phyloP scores from a whole-genome alignment of 768 basidiomycete genomes.

The Boletellus ananas region DNA sequence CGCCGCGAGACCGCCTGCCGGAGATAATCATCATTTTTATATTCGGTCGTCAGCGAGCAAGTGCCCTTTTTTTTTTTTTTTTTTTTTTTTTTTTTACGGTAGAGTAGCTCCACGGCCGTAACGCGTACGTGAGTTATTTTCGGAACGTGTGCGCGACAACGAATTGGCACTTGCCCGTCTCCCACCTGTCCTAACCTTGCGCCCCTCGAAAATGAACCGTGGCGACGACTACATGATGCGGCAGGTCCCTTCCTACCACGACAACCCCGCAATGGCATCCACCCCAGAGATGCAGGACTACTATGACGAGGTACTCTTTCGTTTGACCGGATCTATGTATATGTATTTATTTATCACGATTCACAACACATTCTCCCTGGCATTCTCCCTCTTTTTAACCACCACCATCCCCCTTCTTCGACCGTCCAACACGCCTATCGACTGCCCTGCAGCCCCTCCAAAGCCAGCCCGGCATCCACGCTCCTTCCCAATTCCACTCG shows the following conservation, averaged over 20 bases:
- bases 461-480: constrained; percentile 34
- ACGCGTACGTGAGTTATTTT: no score
- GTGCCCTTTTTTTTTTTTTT: no score
- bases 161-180: no score
- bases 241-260: constrained; percentile 22
- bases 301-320: constrained; percentile 26
- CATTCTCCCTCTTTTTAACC: not conserved
- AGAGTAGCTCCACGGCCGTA: no score
- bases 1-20: no score
- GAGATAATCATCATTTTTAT: no score
- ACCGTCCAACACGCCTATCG: not conserved
- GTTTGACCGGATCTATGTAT: constrained; percentile 2
- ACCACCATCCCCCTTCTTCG: constrained; percentile 12
- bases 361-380: constrained; percentile 1
- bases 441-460: constrained; percentile 25
- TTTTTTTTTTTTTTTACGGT: no score
- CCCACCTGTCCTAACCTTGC: not conserved
- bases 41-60: no score
- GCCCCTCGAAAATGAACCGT: constrained; percentile 18
- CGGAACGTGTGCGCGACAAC: no score
- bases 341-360: constrained; percentile 6
- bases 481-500: constrained; percentile 31
- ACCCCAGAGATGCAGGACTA: constrained; percentile 28
- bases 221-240: constrained; percentile 26
- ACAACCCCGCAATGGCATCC: constrained; percentile 11